phyloP scores from a whole-genome alignment of 345 rosid genomes.

The Salix brachista region DNA sequence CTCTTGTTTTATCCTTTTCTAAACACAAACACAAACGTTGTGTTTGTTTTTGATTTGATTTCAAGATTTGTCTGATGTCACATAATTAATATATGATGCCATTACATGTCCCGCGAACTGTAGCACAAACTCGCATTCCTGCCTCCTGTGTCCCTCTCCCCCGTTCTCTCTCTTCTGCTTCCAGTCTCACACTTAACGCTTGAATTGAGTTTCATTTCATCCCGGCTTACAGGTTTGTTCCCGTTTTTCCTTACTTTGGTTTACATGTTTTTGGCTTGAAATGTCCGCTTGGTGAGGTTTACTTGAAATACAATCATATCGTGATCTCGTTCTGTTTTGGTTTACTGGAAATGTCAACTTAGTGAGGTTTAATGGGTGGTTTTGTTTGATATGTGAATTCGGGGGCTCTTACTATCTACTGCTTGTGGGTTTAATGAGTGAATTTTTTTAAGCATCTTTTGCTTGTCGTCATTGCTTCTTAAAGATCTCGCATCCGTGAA shows the following conservation, averaged over 20 bases:
- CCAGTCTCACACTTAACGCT: slow-evolving; percentile 14
- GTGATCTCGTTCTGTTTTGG: neutral
- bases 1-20: too few relatives aligned
- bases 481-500: slow-evolving; percentile 17
- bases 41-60: neutral
- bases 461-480: neutral
- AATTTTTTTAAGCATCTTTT: neutral
- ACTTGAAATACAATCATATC: neutral
- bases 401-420: neutral
- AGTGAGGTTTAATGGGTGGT: neutral
- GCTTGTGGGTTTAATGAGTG: slow-evolving; percentile 1
- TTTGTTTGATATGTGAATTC: neutral
- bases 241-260: slow-evolving; percentile 8
- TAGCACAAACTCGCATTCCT: neutral
- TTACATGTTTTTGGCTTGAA: neutral
- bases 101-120: neutral
- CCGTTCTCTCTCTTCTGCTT: neutral
- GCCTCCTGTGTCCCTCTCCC: neutral
- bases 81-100: neutral
- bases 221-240: slow-evolving; percentile 23
- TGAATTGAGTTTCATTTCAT: slow-evolving; percentile 22
- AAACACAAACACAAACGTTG: too few relatives aligned
- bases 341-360: neutral
- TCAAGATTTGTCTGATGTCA: neutral
- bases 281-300: neutral